These are phyloP conservation scores for Erodium maritimum DNA, from an alignment of 345 rosid genomes.

Conservation along the genomic window DNA sequence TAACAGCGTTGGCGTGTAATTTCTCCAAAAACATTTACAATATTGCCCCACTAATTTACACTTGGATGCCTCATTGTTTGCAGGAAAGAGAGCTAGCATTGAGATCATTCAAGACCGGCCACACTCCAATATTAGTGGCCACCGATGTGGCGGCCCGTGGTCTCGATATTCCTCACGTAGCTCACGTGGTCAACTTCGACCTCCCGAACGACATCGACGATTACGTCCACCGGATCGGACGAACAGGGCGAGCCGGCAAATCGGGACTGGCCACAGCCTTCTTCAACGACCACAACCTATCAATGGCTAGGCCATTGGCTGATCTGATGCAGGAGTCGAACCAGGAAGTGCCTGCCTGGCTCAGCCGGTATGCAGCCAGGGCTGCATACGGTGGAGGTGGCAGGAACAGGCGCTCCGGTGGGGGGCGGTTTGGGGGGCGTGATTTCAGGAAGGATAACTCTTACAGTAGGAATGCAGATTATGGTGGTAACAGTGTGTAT, in stretches of 20 bases:
- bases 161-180: slow-evolving; percentile 28
- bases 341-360: slow-evolving; percentile 30
- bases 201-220: slow-evolving; percentile 31
- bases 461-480: slow-evolving; percentile 5
- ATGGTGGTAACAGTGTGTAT: background rate
- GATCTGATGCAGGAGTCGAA: slow-evolving; percentile 25
- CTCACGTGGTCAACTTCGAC: slow-evolving; percentile 28
- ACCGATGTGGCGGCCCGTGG: slow-evolving; percentile 33
- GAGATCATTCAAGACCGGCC: slow-evolving; percentile 22
- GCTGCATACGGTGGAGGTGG: slow-evolving; percentile 10
- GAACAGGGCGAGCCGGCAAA: slow-evolving; percentile 30
- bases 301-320: slow-evolving; percentile 17
- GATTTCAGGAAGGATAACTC: slow-evolving; percentile 21
- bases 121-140: slow-evolving; percentile 23
- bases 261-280: slow-evolving; percentile 25
- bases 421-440: slow-evolving; percentile 25
- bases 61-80: background rate
- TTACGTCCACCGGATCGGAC: slow-evolving; percentile 27
- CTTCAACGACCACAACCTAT: slow-evolving; percentile 19
- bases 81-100: slow-evolving; percentile 29
- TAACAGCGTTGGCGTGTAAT: no score
- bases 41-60: no score
- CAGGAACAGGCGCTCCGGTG: slow-evolving; percentile 17
- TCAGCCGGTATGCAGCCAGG: slow-evolving; percentile 20
- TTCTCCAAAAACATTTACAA: no score